Evolutionary conservation across 1,139 yeast genomes (phyloP).

Genomic region (Hyphopichia wangnamkhiaoensis): DNA sequence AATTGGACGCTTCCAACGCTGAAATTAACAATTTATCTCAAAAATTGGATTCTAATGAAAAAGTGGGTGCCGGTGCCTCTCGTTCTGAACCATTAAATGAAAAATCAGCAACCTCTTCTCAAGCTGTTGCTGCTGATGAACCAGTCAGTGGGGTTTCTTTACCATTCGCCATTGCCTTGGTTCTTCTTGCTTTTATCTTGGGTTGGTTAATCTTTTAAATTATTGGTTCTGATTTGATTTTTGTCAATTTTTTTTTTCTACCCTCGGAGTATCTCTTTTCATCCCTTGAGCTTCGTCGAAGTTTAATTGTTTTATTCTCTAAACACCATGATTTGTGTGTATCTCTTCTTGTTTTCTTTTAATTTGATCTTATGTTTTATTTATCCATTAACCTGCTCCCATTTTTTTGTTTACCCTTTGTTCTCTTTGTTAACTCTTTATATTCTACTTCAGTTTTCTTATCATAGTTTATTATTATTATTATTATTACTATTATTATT

Average conservation of each 20-base stretch:
- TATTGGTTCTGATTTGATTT: neutral
- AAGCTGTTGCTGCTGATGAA: constrained; percentile 22
- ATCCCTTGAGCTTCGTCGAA: too few species aligned
- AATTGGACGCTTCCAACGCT: constrained; percentile 41
- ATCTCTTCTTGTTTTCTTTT: too few species aligned
- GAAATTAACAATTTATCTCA: constrained; percentile 44
- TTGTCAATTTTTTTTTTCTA: constrained; percentile 1
- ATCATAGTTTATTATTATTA: too few species aligned
- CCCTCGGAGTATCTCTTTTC: too few species aligned
- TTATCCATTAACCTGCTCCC: too few species aligned
- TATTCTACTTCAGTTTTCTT: too few species aligned
- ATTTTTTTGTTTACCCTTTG: too few species aligned
- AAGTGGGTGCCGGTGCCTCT: constrained; percentile 4
- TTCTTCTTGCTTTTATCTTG: constrained; percentile 56
- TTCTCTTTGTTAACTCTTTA: too few species aligned
- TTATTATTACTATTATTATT: too few species aligned
- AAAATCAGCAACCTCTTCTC: constrained; percentile 5
- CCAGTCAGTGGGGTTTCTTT: constrained; percentile 53
- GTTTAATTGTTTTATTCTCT: constrained; percentile 2
- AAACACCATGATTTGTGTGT: too few species aligned
- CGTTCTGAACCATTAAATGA: constrained; percentile 8
- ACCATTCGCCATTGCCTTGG: constrained; percentile 51
- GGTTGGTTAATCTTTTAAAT: constrained; percentile 60
- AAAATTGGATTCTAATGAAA: constrained; percentile 37
- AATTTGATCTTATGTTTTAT: too few species aligned